Evolutionary conservation across 2,329 filamentous ascomycete genomes (phyloP).

Genomic region (Beauveria scarabaeidicola): DNA sequence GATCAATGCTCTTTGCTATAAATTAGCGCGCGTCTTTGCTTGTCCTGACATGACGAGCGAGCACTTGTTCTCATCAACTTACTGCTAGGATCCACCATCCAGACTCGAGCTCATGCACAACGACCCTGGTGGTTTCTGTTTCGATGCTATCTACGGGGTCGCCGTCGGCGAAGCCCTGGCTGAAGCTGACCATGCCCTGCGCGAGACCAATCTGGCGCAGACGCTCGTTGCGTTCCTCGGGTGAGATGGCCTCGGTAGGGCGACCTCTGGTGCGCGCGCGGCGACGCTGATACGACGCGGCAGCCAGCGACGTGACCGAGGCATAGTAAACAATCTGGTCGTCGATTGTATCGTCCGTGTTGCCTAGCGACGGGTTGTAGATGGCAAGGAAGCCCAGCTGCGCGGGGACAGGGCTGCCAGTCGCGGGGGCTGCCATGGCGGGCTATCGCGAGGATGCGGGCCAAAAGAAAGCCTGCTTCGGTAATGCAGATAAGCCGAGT

Average conservation of each 20-base stretch:
- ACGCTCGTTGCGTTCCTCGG: slow-evolving; percentile 72
- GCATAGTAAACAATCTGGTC: slow-evolving; percentile 93
- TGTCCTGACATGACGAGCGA: background rate
- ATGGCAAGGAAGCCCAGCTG: slow-evolving; percentile 87
- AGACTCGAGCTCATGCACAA: slow-evolving; percentile 77
- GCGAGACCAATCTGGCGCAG: slow-evolving; percentile 90
- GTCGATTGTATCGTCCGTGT: slow-evolving; percentile 48
- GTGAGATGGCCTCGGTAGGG: slow-evolving; percentile 36
- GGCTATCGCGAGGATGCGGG: background rate
- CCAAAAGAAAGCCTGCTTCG: background rate
- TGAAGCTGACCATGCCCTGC: slow-evolving; percentile 93
- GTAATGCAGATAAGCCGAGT: background rate
- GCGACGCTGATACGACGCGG: slow-evolving; percentile 28
- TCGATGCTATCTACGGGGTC: slow-evolving; percentile 76
- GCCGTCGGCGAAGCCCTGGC: slow-evolving; percentile 74
- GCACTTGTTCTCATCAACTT: slow-evolving; percentile 26
- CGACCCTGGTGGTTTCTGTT: slow-evolving; percentile 77
- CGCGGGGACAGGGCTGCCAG: slow-evolving; percentile 47
- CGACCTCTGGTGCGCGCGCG: slow-evolving; percentile 26
- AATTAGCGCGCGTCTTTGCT: background rate
- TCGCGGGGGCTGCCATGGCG: slow-evolving; percentile 13
- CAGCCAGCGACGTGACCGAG: slow-evolving; percentile 41
- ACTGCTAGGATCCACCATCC: slow-evolving; percentile 96
- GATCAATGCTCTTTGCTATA: slow-evolving; percentile 49
- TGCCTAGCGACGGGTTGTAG: slow-evolving; percentile 79